Conservation (phyloP, 2,329 filamentous ascomycete species). For the Hypocrella siamensis region DNA sequence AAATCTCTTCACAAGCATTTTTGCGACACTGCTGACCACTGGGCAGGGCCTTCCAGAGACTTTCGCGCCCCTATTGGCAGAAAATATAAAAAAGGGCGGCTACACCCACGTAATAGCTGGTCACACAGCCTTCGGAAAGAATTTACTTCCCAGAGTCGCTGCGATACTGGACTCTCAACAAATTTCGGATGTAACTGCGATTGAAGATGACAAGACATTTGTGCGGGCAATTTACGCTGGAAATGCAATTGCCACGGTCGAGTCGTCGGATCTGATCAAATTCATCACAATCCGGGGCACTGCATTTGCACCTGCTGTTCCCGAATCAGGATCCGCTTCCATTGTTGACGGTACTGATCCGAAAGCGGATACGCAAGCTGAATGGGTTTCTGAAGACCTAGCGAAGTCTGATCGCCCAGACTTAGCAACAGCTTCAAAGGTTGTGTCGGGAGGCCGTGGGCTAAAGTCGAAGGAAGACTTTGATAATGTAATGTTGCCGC, state of each 20-base stretch:
- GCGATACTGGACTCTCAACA: constrained; percentile 86
- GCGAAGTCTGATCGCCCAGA: constrained; percentile 90
- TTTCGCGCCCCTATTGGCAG: constrained; percentile 80
- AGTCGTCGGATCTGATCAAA: constrained; percentile 75
- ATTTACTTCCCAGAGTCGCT: constrained; percentile 76
- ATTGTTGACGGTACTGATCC: constrained; percentile 75
- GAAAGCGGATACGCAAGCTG: constrained; percentile 54
- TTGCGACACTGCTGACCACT: constrained; percentile 3
- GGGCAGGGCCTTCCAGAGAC: constrained; percentile 74
- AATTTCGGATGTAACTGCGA: constrained; percentile 76
- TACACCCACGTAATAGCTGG: constrained; percentile 85
- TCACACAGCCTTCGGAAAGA: constrained; percentile 95
- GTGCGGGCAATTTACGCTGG: constrained; percentile 94
- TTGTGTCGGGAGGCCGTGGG: constrained; percentile 87
- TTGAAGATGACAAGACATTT: constrained; percentile 87
- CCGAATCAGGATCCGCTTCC: constrained; percentile 56
- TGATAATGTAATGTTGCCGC: constrained; percentile 76
- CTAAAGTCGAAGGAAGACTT: constrained; percentile 98
- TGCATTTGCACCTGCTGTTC: constrained; percentile 63
- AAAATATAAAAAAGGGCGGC: constrained; percentile 92
- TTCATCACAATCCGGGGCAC: constrained; percentile 87
- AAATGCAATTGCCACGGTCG: constrained; percentile 91
- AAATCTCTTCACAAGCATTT: too few relatives aligned
- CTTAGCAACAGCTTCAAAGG: constrained; percentile 71
- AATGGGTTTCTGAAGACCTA: constrained; percentile 91